Evolutionary conservation across 768 basidiomycete species (phyloP).

Genomic region (Lentinula detonsa): DNA sequence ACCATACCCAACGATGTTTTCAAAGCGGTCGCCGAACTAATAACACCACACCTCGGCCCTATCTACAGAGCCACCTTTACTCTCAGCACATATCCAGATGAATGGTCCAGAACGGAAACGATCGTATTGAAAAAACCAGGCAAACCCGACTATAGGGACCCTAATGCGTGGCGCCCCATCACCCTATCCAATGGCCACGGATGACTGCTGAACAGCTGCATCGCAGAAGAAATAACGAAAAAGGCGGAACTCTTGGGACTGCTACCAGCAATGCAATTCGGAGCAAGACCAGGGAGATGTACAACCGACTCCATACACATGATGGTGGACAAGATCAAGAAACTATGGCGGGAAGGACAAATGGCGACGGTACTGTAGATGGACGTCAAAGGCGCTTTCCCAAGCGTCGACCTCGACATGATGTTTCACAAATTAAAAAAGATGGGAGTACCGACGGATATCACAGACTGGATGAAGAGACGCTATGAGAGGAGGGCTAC

Average conservation of each 20-base stretch:
- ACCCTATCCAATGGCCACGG: conserved; percentile 17
- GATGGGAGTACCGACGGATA: conserved; percentile 15
- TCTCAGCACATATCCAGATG: conserved; percentile 13
- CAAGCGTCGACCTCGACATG: conserved; percentile 13
- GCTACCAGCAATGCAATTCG: conserved; percentile 21
- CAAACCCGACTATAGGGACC: conserved; percentile 22
- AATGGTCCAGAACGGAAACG: conserved; percentile 13
- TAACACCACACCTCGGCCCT: conserved; percentile 17
- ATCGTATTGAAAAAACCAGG: conserved; percentile 18
- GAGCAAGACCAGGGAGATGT: conserved; percentile 20
- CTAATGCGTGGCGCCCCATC: conserved; percentile 28
- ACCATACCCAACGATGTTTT: conserved; percentile 12
- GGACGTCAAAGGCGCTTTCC: conserved; percentile 23
- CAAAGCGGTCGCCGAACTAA: conserved; percentile 13
- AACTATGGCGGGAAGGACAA: conserved; percentile 15
- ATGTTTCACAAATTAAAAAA: conserved; percentile 18
- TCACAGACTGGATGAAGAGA: not conserved
- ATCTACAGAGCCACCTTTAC: conserved; percentile 24
- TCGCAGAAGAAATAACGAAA: not conserved
- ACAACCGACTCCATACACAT: conserved; percentile 24
- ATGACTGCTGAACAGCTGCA: not conserved
- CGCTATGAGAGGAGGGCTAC: conserved; percentile 8
- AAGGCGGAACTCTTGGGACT: conserved; percentile 13
- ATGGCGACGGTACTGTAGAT: conserved; percentile 21
- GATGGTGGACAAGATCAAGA: conserved; percentile 14